Percentiles rank a stretch among this genome's conserved stretches.
Evolutionary conservation across 371 early-diverging fungal species (phyloP).

Genomic region (Mucor mucedo): DNA sequence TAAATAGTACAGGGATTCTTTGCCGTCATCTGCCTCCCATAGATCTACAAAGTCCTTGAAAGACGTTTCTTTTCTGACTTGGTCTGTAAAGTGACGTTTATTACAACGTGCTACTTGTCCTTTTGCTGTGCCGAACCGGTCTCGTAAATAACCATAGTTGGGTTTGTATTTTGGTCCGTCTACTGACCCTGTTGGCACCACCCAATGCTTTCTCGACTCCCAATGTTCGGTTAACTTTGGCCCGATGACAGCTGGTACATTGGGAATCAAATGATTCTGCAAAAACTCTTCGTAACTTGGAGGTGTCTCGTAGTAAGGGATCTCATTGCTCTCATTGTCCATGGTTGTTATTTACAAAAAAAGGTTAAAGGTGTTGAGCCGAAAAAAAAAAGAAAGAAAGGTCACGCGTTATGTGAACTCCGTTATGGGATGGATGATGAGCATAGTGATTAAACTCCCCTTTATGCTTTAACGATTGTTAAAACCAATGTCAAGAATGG

Average conservation of each 20-base stretch:
- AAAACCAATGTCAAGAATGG: too few species aligned
- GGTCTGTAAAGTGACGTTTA: slow-evolving; percentile 64
- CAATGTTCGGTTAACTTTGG: slow-evolving; percentile 58
- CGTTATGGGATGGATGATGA: too few species aligned
- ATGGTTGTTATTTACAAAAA: slow-evolving; percentile 1
- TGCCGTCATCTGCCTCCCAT: slow-evolving; percentile 41
- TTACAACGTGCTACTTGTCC: slow-evolving; percentile 68
- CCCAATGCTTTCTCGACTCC: slow-evolving; percentile 70
- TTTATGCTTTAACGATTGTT: too few species aligned
- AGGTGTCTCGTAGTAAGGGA: slow-evolving; percentile 48
- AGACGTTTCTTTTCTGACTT: slow-evolving; percentile 59
- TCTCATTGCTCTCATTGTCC: slow-evolving; percentile 7
- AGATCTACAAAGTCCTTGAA: slow-evolving; percentile 57
- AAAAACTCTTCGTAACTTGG: slow-evolving; percentile 61
- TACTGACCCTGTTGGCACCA: slow-evolving; percentile 33
- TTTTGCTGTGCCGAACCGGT: slow-evolving; percentile 38
- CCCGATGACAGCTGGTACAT: slow-evolving; percentile 65
- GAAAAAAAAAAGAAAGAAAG: too few species aligned
- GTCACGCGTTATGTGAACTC: too few species aligned
- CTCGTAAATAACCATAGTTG: slow-evolving; percentile 38
- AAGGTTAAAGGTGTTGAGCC: neutral
- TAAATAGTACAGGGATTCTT: slow-evolving; percentile 54
- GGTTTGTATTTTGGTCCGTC: slow-evolving; percentile 36
- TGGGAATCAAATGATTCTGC: slow-evolving; percentile 56
- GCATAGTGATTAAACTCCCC: too few species aligned